Base-by-base conservation (phyloP, 2,329 filamentous ascomycete species). In the Gaeumannomyces tritici region DNA sequence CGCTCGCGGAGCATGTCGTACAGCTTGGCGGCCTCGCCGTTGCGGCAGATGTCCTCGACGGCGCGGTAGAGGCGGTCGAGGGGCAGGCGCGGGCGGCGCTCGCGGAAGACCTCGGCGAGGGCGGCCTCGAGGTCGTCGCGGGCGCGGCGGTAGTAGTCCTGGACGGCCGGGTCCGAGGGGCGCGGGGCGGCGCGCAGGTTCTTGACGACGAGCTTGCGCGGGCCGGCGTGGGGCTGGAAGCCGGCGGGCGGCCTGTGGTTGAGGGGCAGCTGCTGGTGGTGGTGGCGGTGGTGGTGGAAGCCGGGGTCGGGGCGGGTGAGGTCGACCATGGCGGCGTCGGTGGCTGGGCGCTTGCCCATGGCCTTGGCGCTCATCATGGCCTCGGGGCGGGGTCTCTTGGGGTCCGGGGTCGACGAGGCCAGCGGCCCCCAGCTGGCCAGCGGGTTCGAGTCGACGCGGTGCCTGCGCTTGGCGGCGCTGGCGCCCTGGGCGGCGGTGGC, bases 191-290 rank as follows among this genome's bases (percentile, higher is more conserved):
- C 55, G 64, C 89, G 86, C 66, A 97, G 82, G 72, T 97, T 98
- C 83, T 96, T 96, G 69, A 99, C 90, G n/a, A 93, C 84, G 57
- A 99, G 83, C 75, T 89, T 93, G 79, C 89, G 93, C 26, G 91
- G 87, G 35, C 91, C 92, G 13, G 82, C 80, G 69, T 90, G 86
- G 15, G 91, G 87, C 67, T 89, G 89, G 71, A 93, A 90, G 60
- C 59, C 35, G 24, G 77, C 74, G 26, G 73, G 70, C 28, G 66
- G 73, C 69, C 26, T 29, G 55, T 1, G 60, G 61, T 21, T 28
- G 67, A 71, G 27, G 33, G 55, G 21, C 59, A 61, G 61, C 51
- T 54, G 29, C 59, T 69, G 55, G 15, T 56, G n/a, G 35, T 27
- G 35, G 29, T 29, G 33, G 42, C 69, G 55, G 15, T 56, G n/a